Evolutionary conservation across 306 rosid genomes (phyloP), one percentile per base, ranked within the genome.

Genomic region (Abrus pulchellus): DNA sequence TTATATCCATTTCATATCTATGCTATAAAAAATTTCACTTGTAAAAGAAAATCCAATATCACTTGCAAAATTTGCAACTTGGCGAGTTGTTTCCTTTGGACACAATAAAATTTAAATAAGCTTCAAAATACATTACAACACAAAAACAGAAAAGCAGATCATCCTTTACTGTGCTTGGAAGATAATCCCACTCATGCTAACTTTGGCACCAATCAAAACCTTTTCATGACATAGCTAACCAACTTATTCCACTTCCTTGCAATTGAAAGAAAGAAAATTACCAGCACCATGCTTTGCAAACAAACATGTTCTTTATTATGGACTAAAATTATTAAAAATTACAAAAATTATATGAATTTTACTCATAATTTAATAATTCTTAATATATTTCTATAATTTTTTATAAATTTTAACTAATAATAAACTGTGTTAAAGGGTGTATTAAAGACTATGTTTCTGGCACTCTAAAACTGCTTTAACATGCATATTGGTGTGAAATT

Each of bases 161-260:
- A 82, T 50, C 59, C 40, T 29, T 82, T 59, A 52, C 82, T 28
- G 54, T 80, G 74, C 83, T 62, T 80, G 74, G 67, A 72, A 80
- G 83, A 29, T 29, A 77, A 63, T 52, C 55, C 30, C 55, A 38
- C 7, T 41, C 11, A 61, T 59, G 67, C 50, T 62, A 57, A 5
- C 53, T 70, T 52, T 29, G 9, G 9, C 56, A n/a, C 67, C 77
- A 48, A 9, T 72, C 38, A 57, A 2, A 11, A 45, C 62, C 49
- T 38, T 72, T 32, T 12, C 72, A 70, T 6, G 29, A 28, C 48
- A 14, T 45, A 28, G 29, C 50, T 13, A 57, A 29, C 29, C 59
- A 50, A 13, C 34, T 14, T 14, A 14, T 62, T 12, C 44, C 2
- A 3, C 71, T 54, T 53, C 50, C 80, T 64, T 72, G 65, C 33